Conservation (phyloP, 2,329 filamentous ascomycete species). For the Chrysoporthe cubensis region DNA sequence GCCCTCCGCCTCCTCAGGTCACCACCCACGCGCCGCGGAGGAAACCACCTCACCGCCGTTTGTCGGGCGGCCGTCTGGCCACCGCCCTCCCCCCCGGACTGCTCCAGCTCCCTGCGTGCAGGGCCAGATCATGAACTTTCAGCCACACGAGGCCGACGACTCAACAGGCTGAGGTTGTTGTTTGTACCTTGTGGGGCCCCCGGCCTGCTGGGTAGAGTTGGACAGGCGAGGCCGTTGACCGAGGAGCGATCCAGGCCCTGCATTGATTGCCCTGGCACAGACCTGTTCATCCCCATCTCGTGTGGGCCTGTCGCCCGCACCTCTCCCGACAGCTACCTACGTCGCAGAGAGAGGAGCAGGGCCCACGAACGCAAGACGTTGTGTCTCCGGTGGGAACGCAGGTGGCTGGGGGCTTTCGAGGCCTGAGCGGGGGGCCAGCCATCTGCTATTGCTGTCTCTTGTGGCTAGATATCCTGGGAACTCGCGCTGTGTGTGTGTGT, state of each 20-base stretch:
- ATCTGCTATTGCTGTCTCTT: too few species aligned
- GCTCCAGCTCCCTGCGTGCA: background rate
- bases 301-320: background rate
- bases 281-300: background rate
- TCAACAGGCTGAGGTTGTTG: background rate
- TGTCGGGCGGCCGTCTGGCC: background rate
- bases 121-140: background rate
- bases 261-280: background rate
- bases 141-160: background rate
- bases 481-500: too few species aligned
- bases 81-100: background rate
- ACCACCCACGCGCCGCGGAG: too few species aligned
- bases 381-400: background rate
- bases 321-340: too few species aligned
- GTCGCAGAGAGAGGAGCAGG: background rate
- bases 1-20: too few species aligned
- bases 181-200: background rate
- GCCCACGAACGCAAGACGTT: background rate
- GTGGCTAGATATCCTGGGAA: too few species aligned
- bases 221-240: background rate
- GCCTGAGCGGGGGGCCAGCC: too few species aligned
- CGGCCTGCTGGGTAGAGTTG: background rate
- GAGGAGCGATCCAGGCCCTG: background rate
- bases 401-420: too few species aligned
- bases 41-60: conserved; percentile 1